A percentile compares a stretch with the other conserved stretches of the same genome.
phyloP scores from a whole-genome alignment of 2,329 filamentous ascomycete species.

The Venturia carpophila region DNA sequence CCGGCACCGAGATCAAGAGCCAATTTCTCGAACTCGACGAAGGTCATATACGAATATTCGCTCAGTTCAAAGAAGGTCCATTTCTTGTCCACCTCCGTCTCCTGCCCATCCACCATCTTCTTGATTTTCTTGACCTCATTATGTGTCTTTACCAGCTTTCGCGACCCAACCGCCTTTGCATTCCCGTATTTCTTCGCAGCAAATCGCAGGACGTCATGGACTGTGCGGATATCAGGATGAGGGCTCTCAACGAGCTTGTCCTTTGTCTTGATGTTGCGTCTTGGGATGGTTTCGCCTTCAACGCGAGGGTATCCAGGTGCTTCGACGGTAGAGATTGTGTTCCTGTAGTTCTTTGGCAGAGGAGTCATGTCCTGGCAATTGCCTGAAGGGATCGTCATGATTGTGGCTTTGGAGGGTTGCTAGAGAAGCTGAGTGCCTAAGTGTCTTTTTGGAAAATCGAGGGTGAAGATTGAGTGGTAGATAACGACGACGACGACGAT shows the following conservation, averaged over 20 bases:
- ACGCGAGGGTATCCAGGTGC: constrained; percentile 59
- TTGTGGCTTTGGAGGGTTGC: not conserved
- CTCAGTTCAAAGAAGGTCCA: constrained; percentile 87
- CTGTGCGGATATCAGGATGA: constrained; percentile 61
- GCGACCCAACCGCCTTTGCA: constrained; percentile 52
- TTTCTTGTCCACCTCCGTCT: constrained; percentile 76
- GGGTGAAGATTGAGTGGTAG: not conserved
- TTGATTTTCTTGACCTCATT: constrained; percentile 81
- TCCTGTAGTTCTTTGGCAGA: constrained; percentile 46
- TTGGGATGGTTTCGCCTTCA: constrained; percentile 76
- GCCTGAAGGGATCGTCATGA: constrained; percentile 20
- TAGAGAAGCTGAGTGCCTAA: not conserved
- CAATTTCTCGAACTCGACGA: constrained; percentile 67
- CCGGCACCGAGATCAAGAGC: constrained; percentile 63
- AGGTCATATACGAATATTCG: constrained; percentile 67
- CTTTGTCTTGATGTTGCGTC: constrained; percentile 63
- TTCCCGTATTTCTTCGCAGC: constrained; percentile 52
- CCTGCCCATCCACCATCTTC: constrained; percentile 76
- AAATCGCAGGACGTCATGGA: constrained; percentile 69
- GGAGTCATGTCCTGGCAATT: constrained; percentile 43
- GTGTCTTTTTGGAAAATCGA: not conserved
- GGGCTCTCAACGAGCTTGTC: constrained; percentile 61
- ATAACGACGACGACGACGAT: not conserved
- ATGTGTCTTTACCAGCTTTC: constrained; percentile 69
- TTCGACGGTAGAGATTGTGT: constrained; percentile 68